Evolutionary conservation across 192 early-diverging fungal species (phyloP), one percentile per base, ranked within the genome.

Genomic region (Linnemannia exigua): DNA sequence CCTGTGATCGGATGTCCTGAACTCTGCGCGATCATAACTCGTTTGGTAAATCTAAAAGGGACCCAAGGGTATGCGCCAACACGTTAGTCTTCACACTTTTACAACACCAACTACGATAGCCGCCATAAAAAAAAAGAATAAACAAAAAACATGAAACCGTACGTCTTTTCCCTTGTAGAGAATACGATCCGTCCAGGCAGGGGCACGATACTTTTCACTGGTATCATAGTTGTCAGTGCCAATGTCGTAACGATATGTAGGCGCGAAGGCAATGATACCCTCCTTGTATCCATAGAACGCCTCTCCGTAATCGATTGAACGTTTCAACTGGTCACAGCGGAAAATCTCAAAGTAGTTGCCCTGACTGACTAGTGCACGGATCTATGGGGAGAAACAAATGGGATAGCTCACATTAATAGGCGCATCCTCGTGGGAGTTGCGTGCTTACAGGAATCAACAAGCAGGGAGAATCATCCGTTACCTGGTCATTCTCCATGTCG

Each of bases 221-320:
- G 95, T 93, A 75, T 96, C 95, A 83, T 96, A 96, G 20, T 80
- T 70, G 74, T 89, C 82, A 0, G 93, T 94, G 5, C 92, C 91
- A 79, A 93, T 93, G 82, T 96, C 94, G 86, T 95, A 96, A 79
- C 96, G 96, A 87, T 97, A 97, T 0, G 96, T 96, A 1, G 96
- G 96, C 31, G 87, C 81, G 84, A 97, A 97, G 2, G 90, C 90
- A 54, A 96, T 92, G 37, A 79, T 76, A 0, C 92, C 95, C 89
- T 99, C 98, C 44, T 88, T 74, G 88, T 96, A 99, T 0, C 93
- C 96, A 8, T 81, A 75, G 76, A 98, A 99, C 16, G 93, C 94
- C 9, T 88, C 84, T 0, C 92, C 92, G 16, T 82, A 77, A 11
- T 89, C 88, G 80, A 95, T 92, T 80, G 95, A 93, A 31, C 83